phyloP scores from a whole-genome alignment of 805 yeast genomes.

The Cyberlindnera samutprakarnensis region DNA sequence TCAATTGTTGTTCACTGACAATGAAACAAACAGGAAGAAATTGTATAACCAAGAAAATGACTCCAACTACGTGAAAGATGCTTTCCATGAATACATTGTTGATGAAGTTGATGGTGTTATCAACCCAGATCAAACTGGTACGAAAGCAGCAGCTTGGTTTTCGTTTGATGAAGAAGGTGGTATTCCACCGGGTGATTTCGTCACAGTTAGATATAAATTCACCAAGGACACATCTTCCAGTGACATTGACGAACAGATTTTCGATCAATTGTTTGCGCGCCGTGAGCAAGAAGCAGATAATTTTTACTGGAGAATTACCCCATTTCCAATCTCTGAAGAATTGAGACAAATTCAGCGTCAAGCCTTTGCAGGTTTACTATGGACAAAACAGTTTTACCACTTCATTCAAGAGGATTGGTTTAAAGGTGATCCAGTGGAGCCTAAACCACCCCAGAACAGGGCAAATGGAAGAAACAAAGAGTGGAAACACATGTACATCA shows the following conservation, averaged over 20 bases:
- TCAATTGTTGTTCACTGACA: constrained; percentile 73
- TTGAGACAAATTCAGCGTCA: constrained; percentile 82
- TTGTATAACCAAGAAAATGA: constrained; percentile 50
- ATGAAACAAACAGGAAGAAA: constrained; percentile 70
- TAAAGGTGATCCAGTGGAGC: constrained; percentile 74
- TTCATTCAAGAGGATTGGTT: constrained; percentile 84
- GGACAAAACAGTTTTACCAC: constrained; percentile 91
- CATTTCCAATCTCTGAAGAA: constrained; percentile 75
- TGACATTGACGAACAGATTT: constrained; percentile 54
- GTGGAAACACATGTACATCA: constrained; percentile 85
- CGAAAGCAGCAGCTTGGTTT: constrained; percentile 82
- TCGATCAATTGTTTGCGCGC: constrained; percentile 59
- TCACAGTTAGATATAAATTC: constrained; percentile 73
- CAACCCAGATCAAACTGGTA: constrained; percentile 67
- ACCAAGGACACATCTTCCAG: constrained; percentile 29
- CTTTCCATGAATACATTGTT: constrained; percentile 78
- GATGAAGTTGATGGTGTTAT: constrained; percentile 50
- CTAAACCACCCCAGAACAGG: constrained; percentile 74
- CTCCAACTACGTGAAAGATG: constrained; percentile 71
- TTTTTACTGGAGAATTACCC: constrained; percentile 83
- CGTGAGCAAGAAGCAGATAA: constrained; percentile 89
- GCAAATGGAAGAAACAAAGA: constrained; percentile 83
- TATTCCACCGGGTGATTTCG: constrained; percentile 82
- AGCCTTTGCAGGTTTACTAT: constrained; percentile 87
- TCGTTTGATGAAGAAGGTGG: constrained; percentile 69